phyloP scores from a whole-genome alignment of 164 flowering plant genomes.

The Warburgia ugandensis region DNA sequence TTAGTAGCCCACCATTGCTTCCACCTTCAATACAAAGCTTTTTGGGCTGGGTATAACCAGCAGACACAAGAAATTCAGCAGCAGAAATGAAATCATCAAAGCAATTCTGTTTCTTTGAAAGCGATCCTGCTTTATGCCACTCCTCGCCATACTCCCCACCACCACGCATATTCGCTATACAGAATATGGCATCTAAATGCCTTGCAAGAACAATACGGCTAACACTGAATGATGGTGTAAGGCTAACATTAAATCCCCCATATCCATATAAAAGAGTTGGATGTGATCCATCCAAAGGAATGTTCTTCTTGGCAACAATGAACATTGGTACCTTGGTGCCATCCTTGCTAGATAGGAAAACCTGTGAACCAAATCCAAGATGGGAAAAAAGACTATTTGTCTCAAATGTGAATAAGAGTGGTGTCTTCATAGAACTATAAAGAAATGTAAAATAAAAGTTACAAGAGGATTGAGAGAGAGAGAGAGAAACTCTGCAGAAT shows the following conservation, averaged over 20 bases:
- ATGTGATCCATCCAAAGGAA: constrained; percentile 76
- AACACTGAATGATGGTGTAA: constrained; percentile 81
- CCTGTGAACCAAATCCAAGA: constrained; percentile 37
- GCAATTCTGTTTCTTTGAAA: constrained; percentile 86
- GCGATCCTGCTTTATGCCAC: constrained; percentile 97
- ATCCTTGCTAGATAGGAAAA: constrained; percentile 88
- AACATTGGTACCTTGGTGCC: constrained; percentile 84
- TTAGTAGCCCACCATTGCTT: constrained; percentile 95
- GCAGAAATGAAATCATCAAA: constrained; percentile 95
- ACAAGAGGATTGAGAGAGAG: no score
- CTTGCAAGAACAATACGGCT: constrained; percentile 62
- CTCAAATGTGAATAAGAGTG: no score
- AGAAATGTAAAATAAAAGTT: no score
- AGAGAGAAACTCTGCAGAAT: no score
- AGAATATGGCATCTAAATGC: constrained; percentile 69
- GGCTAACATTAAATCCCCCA: constrained; percentile 90
- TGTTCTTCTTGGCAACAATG: constrained; percentile 69
- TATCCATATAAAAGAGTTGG: constrained; percentile 90
- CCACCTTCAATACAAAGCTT: constrained; percentile 98
- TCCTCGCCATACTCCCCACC: constrained; percentile 99
- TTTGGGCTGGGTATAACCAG: constrained; percentile 79
- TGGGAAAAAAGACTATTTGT: no score
- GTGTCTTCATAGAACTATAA: no score
- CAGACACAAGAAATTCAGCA: constrained; percentile 75
- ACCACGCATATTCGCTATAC: constrained; percentile 95